These are phyloP conservation scores for Maudiozyma saulgeensis DNA, from an alignment of 805 yeast genomes.

Conservation along the genomic window DNA sequence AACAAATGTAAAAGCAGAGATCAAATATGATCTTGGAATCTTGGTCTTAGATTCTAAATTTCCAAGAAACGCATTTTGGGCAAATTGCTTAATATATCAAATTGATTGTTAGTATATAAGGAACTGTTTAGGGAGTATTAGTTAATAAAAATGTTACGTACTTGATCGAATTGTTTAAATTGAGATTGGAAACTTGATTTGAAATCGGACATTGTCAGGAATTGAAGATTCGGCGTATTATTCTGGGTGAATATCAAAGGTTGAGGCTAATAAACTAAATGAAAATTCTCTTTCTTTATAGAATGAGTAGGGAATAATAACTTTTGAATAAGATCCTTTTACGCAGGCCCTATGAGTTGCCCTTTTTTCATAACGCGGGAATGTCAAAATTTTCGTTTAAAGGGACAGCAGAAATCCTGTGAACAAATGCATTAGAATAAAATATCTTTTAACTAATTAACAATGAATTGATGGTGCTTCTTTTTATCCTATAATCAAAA, in stretches of 20 bases:
- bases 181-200: constrained; percentile 38
- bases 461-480: too few relatives aligned
- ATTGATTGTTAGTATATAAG: background rate
- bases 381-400: background rate
- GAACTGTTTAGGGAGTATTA: background rate
- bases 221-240: too few relatives aligned
- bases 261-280: too few relatives aligned
- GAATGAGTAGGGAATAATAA: too few relatives aligned
- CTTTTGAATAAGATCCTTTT: background rate
- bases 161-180: constrained; percentile 32
- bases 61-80: constrained; percentile 29
- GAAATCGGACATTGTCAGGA: constrained; percentile 32
- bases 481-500: too few relatives aligned
- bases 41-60: constrained; percentile 37
- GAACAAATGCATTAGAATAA: too few relatives aligned
- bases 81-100: constrained; percentile 17
- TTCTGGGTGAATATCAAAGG: too few relatives aligned
- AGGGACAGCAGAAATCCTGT: too few relatives aligned
- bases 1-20: constrained; percentile 49
- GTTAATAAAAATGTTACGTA: constrained; percentile 2
- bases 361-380: too few relatives aligned
- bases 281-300: too few relatives aligned
- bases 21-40: constrained; percentile 79
- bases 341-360: too few relatives aligned
- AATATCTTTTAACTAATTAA: too few relatives aligned